A percentile compares a stretch with the other conserved stretches of the same genome.
Conservation (phyloP, 306 rosid species). For the Bauhinia variegata region DNA sequence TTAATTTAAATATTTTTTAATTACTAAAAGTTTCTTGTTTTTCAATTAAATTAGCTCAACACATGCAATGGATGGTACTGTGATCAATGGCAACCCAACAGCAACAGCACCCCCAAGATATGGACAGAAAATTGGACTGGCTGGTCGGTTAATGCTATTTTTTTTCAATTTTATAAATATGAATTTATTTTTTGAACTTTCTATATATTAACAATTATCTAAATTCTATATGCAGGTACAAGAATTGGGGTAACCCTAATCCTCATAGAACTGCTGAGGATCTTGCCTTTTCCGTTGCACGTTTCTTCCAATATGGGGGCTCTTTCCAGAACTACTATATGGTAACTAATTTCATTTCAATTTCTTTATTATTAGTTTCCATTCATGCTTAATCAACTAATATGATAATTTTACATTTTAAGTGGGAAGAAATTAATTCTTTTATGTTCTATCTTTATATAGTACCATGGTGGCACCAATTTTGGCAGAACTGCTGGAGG, state of each 20-base stretch:
- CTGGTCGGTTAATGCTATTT: slow-evolving; percentile 20
- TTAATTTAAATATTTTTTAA: not conserved
- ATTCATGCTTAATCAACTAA: too few species aligned
- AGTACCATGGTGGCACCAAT: slow-evolving; percentile 41
- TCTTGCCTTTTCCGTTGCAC: slow-evolving; percentile 32
- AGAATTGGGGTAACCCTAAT: not conserved
- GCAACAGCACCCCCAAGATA: slow-evolving; percentile 13
- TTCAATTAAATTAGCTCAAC: not conserved
- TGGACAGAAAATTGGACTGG: slow-evolving; percentile 43
- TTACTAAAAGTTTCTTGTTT: too few species aligned
- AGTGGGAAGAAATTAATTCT: not conserved
- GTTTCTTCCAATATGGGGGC: slow-evolving; percentile 30
- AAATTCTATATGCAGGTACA: slow-evolving; percentile 8
- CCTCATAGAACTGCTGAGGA: slow-evolving; percentile 38
- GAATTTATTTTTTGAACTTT: too few species aligned
- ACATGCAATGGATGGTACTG: slow-evolving; percentile 31
- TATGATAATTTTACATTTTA: too few species aligned
- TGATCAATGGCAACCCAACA: slow-evolving; percentile 17
- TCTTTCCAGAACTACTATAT: slow-evolving; percentile 36
- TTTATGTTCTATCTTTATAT: not conserved
- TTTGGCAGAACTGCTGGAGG: slow-evolving; percentile 36
- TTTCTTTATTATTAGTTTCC: not conserved
- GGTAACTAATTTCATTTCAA: not conserved
- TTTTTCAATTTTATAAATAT: not conserved
- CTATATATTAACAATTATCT: too few species aligned